phyloP scores from a whole-genome alignment of 1,284 basidiomycete genomes.

The Termitomyces sp. region DNA sequence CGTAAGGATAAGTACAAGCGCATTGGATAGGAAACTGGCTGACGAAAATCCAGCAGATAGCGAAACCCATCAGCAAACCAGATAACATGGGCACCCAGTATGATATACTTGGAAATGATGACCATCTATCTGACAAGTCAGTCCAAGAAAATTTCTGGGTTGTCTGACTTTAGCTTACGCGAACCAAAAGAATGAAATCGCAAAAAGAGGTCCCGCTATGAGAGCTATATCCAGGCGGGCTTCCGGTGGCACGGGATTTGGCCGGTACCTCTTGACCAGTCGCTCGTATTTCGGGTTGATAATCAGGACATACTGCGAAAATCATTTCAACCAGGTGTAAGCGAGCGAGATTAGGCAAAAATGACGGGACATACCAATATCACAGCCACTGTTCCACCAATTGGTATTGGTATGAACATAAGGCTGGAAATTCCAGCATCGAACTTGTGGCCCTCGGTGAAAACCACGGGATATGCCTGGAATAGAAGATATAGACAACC shows the following conservation, averaged over 20 bases:
- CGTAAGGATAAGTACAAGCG: not conserved
- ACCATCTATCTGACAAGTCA: slow-evolving; percentile 35
- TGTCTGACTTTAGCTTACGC: slow-evolving; percentile 33
- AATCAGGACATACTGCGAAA: slow-evolving; percentile 42
- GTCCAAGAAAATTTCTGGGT: not conserved
- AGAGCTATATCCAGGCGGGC: slow-evolving; percentile 54
- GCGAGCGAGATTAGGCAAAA: slow-evolving; percentile 14
- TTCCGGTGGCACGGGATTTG: slow-evolving; percentile 61
- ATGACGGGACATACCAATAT: slow-evolving; percentile 33
- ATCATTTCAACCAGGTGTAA: slow-evolving; percentile 25
- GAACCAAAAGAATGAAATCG: slow-evolving; percentile 65
- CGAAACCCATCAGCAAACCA: slow-evolving; percentile 48
- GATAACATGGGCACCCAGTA: slow-evolving; percentile 56
- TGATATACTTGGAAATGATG: slow-evolving; percentile 48
- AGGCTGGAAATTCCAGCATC: slow-evolving; percentile 45
- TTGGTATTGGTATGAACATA: slow-evolving; percentile 48
- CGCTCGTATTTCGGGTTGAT: slow-evolving; percentile 52
- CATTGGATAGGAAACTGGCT: slow-evolving; percentile 18
- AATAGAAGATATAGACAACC: slow-evolving; percentile 60
- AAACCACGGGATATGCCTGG: slow-evolving; percentile 58
- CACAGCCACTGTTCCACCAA: slow-evolving; percentile 52
- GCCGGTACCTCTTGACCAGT: slow-evolving; percentile 41
- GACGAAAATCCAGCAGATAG: slow-evolving; percentile 56
- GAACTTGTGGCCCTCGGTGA: slow-evolving; percentile 48
- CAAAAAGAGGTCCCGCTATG: slow-evolving; percentile 51